Conservation (phyloP, 2,329 filamentous ascomycete genomes). For the Fonsecaea pedrosoi region DNA sequence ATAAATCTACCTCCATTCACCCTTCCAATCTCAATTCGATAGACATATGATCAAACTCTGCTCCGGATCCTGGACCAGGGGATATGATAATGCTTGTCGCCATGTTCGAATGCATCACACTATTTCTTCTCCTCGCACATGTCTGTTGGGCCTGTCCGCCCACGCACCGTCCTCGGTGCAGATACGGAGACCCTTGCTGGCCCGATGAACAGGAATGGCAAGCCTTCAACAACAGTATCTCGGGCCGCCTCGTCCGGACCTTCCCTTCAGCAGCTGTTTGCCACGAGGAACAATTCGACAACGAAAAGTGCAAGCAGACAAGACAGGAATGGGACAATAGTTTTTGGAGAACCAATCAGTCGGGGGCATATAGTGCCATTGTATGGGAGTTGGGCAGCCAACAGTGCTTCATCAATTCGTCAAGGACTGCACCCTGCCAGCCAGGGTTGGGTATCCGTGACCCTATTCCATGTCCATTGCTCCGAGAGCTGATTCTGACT, state of each 20-base stretch:
- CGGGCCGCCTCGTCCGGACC: constrained; percentile 46
- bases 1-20: not conserved
- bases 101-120: not conserved
- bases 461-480: not conserved
- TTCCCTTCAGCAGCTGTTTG: constrained; percentile 47
- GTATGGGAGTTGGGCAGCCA: constrained; percentile 43
- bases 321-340: constrained; percentile 39
- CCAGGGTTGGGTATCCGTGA: constrained; percentile 36
- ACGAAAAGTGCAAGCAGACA: constrained; percentile 37
- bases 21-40: not conserved
- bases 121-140: constrained; percentile 8
- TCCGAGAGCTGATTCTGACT: constrained; percentile 1
- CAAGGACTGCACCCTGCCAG: constrained; percentile 36
- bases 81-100: not conserved
- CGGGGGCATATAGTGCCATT: constrained; percentile 42
- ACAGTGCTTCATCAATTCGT: constrained; percentile 43
- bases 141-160: not conserved
- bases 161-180: constrained; percentile 10
- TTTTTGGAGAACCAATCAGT: constrained; percentile 43
- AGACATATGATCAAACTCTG: not conserved
- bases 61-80: not conserved
- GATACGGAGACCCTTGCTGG: constrained; percentile 46
- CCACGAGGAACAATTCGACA: constrained; percentile 41
- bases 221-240: constrained; percentile 45
- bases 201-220: constrained; percentile 44